A percentile compares a stretch with the other conserved stretches of the same genome.
These are phyloP conservation scores for Colletotrichum sp. DNA, from an alignment of 2,329 filamentous ascomycete species.

Conservation along the genomic window DNA sequence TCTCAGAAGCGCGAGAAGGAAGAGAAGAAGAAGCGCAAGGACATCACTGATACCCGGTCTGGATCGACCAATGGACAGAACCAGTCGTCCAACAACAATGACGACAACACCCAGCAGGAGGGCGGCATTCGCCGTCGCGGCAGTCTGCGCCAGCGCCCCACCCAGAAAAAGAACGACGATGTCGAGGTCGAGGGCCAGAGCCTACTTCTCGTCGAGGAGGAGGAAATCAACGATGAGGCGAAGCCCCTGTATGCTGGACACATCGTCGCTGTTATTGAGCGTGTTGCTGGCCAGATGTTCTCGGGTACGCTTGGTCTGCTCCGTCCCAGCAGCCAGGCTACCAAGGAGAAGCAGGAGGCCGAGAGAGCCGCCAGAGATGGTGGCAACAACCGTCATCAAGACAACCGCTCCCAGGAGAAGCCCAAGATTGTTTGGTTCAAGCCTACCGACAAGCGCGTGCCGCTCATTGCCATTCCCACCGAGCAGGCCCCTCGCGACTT, in stretches of 20 bases:
- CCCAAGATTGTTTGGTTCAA: conserved; percentile 99
- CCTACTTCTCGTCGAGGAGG: conserved; percentile 93
- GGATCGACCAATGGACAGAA: conserved; percentile 77
- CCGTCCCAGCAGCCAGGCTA: conserved; percentile 95
- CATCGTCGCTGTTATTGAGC: conserved; percentile 95
- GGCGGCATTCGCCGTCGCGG: conserved; percentile 91
- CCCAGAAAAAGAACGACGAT: conserved; percentile 99
- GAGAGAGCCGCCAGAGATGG: conserved; percentile 93
- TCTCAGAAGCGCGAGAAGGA: conserved; percentile 98
- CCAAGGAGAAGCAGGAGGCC: conserved; percentile 98
- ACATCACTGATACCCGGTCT: conserved; percentile 89
- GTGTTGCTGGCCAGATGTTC: conserved; percentile 98
- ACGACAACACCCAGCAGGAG: conserved; percentile 71
- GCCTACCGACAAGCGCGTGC: conserved; percentile 98
- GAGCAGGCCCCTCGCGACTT: conserved; percentile 98
- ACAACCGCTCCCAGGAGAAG: conserved; percentile 89
- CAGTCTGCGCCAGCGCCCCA: conserved; percentile 93
- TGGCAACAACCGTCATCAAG: conserved; percentile 71
- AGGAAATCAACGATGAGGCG: conserved; percentile 97
- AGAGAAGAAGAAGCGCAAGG: conserved; percentile 99
- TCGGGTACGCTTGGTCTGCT: conserved; percentile 93
- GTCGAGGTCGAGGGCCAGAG: conserved; percentile 99
- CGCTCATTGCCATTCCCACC: conserved; percentile 95
- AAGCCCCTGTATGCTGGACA: conserved; percentile 98
- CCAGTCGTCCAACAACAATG: conserved; percentile 65